Evolutionary conservation across 805 yeast genomes (phyloP).

Genomic region (Myxozyma kluyveri): DNA sequence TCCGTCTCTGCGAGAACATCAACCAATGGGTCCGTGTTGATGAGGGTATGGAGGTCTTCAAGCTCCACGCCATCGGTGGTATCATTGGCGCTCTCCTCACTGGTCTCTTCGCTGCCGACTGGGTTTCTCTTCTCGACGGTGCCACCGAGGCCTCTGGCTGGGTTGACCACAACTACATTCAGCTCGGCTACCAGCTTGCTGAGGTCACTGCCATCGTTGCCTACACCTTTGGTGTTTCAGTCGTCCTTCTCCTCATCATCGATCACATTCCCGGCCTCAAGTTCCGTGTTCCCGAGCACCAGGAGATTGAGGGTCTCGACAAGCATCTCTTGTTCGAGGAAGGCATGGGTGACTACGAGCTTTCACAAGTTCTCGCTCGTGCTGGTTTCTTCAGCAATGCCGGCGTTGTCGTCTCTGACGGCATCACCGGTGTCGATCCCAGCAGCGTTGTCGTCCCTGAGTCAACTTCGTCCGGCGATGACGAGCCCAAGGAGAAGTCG

Average conservation of each 20-base stretch:
- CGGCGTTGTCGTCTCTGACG: constrained; percentile 12
- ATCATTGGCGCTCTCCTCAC: constrained; percentile 75
- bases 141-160: constrained; percentile 55
- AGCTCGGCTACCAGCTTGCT: constrained; percentile 85
- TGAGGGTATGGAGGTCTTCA: constrained; percentile 93
- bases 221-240: constrained; percentile 75
- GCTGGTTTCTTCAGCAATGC: constrained; percentile 18
- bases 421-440: constrained; percentile 12
- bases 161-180: constrained; percentile 77
- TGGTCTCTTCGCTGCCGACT: constrained; percentile 88
- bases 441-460: not conserved
- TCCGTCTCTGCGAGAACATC: constrained; percentile 25
- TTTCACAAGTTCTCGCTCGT: constrained; percentile 17
- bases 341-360: constrained; percentile 29
- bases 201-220: constrained; percentile 66
- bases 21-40: constrained; percentile 64
- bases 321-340: constrained; percentile 37
- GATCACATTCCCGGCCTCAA: constrained; percentile 77
- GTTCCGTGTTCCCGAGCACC: constrained; percentile 79
- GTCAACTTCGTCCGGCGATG: not conserved
- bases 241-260: constrained; percentile 61
- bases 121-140: constrained; percentile 72
- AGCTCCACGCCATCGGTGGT: constrained; percentile 90
- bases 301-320: constrained; percentile 86
- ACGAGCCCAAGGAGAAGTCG: not conserved